Evolutionary conservation across 2,329 filamentous ascomycete genomes (phyloP).

Genomic region (Scortechinia acanthostroma): DNA sequence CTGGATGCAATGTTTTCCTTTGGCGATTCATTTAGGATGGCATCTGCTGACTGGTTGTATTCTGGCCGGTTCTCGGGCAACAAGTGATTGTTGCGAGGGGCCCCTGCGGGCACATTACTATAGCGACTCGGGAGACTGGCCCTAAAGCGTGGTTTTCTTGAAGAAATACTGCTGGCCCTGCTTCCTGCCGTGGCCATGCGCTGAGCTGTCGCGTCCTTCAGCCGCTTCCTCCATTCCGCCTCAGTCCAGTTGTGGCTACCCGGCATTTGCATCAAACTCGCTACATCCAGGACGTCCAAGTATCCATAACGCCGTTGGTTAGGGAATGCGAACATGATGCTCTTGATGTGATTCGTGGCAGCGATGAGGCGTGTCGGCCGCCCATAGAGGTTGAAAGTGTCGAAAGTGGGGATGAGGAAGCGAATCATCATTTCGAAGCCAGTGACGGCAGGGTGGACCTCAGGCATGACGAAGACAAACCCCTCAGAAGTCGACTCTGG

Average conservation of each 20-base stretch:
- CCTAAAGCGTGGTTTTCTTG: not conserved
- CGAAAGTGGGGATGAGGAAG: conserved; percentile 60
- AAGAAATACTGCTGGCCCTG: not conserved
- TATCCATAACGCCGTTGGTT: conserved; percentile 56
- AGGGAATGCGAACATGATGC: conserved; percentile 67
- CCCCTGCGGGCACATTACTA: not conserved
- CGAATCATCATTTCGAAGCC: conserved; percentile 66
- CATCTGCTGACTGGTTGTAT: not conserved
- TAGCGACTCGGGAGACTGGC: not conserved
- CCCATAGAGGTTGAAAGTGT: conserved; percentile 62
- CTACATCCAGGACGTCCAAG: conserved; percentile 57
- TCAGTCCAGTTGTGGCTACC: conserved; percentile 55
- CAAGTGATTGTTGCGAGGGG: not conserved
- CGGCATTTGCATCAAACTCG: conserved; percentile 50
- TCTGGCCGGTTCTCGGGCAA: not conserved
- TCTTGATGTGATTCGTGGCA: conserved; percentile 55
- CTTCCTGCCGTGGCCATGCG: not conserved
- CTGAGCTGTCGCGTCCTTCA: conserved; percentile 56
- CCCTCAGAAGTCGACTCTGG: conserved; percentile 50
- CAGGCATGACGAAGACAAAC: conserved; percentile 66
- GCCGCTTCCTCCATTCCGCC: conserved; percentile 54
- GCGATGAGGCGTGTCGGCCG: conserved; percentile 55
- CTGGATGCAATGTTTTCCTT: not conserved
- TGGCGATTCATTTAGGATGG: not conserved
- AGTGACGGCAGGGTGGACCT: conserved; percentile 55